These are phyloP conservation scores for Haematococcus sp. DNA, from an alignment of 139 green algal genomes.

Conservation along the genomic window DNA sequence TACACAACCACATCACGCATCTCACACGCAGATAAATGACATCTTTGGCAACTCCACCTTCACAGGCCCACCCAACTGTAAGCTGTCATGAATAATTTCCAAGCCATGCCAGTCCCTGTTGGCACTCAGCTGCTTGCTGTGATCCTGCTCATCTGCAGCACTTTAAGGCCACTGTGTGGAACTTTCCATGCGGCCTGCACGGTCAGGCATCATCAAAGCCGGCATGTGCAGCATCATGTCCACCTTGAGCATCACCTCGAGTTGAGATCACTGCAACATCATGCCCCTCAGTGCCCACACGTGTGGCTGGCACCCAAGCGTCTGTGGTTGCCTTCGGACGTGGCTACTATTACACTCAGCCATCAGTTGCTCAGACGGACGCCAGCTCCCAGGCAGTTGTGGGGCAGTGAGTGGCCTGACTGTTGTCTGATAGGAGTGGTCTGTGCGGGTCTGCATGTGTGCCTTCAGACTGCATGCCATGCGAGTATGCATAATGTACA, in stretches of 20 bases:
- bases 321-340: constrained; percentile 17
- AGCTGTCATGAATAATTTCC: too few relatives aligned
- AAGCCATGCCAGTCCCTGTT: neutral
- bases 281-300: constrained; percentile 5
- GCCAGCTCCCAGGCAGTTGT: neutral
- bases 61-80: constrained; percentile 19
- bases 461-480: neutral
- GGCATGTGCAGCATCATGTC: too few relatives aligned
- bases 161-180: too few relatives aligned
- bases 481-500: too few relatives aligned
- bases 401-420: neutral
- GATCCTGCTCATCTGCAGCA: too few relatives aligned
- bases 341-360: constrained; percentile 21
- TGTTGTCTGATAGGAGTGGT: too few relatives aligned
- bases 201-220: too few relatives aligned
- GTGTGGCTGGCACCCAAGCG: constrained; percentile 11
- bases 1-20: too few relatives aligned
- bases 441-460: neutral
- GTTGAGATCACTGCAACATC: too few relatives aligned
- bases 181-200: too few relatives aligned
- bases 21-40: neutral
- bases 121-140: too few relatives aligned
- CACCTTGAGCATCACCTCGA: too few relatives aligned
- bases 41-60: constrained; percentile 21
- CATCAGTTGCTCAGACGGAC: neutral